A percentile compares a stretch with the other conserved stretches of the same genome.
Evolutionary conservation across 2,329 filamentous ascomycete species (phyloP).

Genomic region (Setomelanomma holmii): DNA sequence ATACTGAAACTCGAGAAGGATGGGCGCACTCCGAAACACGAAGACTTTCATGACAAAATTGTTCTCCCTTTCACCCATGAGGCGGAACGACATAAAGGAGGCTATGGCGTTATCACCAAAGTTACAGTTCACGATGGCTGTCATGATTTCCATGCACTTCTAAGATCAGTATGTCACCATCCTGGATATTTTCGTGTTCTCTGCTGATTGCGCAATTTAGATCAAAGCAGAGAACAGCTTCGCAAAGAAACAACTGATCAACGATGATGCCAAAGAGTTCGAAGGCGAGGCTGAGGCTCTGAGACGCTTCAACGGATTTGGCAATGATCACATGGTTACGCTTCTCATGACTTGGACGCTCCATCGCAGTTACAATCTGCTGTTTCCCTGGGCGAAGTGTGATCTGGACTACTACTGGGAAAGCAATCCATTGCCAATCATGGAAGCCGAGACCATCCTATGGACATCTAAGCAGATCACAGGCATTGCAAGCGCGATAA

Average conservation of each 20-base stretch:
- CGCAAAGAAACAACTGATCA: slow-evolving; percentile 1
- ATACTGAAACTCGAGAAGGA: background rate
- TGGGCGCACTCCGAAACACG: background rate
- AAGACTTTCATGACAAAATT: background rate
- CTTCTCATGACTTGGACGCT: slow-evolving; percentile 20
- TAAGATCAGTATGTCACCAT: background rate
- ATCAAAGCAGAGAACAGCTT: slow-evolving; percentile 5
- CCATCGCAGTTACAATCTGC: slow-evolving; percentile 5
- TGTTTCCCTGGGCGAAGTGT: slow-evolving; percentile 18
- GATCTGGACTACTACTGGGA: slow-evolving; percentile 17
- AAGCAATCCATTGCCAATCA: background rate
- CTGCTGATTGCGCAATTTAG: background rate
- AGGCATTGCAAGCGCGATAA: slow-evolving; percentile 12
- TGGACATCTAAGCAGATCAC: slow-evolving; percentile 22
- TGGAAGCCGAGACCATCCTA: background rate
- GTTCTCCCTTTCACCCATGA: background rate
- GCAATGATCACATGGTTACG: slow-evolving; percentile 17
- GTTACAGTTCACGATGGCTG: slow-evolving; percentile 2
- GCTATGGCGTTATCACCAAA: background rate
- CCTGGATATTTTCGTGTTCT: background rate
- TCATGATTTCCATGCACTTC: slow-evolving; percentile 2
- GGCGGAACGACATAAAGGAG: background rate
- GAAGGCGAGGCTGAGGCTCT: slow-evolving; percentile 2
- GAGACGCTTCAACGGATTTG: slow-evolving; percentile 14
- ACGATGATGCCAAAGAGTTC: slow-evolving; percentile 2